phyloP scores from a whole-genome alignment of 192 early-diverging fungal genomes.

The Gigaspora rosea region DNA sequence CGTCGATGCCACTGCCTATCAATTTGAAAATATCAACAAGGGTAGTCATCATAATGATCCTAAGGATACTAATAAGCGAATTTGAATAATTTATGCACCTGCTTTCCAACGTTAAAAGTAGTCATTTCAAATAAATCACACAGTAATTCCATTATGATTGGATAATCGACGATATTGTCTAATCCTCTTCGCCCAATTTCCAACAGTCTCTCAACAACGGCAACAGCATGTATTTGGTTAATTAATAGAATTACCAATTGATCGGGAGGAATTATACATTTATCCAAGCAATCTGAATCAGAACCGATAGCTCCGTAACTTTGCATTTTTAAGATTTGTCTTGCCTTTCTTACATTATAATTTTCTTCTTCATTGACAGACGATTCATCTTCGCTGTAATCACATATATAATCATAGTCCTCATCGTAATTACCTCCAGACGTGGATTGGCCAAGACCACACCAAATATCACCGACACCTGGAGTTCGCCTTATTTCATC shows the following conservation, averaged over 20 bases:
- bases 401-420: slow-evolving; percentile 32
- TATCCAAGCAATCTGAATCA: slow-evolving; percentile 20
- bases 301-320: slow-evolving; percentile 32
- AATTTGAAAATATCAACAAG: neutral
- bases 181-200: slow-evolving; percentile 5
- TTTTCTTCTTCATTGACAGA: neutral
- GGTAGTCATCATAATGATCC: neutral
- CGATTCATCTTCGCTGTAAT: slow-evolving; percentile 24
- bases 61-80: neutral
- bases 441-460: slow-evolving; percentile 22
- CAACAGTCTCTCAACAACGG: slow-evolving; percentile 24
- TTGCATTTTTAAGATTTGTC: slow-evolving; percentile 34
- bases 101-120: slow-evolving; percentile 33
- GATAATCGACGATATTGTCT: slow-evolving; percentile 9
- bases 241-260: slow-evolving; percentile 29
- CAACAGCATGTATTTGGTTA: slow-evolving; percentile 30
- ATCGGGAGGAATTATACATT: slow-evolving; percentile 16
- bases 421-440: slow-evolving; percentile 34
- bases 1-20: slow-evolving; percentile 34
- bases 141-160: slow-evolving; percentile 15
- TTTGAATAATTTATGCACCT: slow-evolving; percentile 16
- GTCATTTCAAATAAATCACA: slow-evolving; percentile 28
- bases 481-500: slow-evolving; percentile 27
- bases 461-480: slow-evolving; percentile 35
- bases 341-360: slow-evolving; percentile 24